Percentiles rank a stretch among this genome's conserved stretches.
phyloP scores from a whole-genome alignment of 2,329 filamentous ascomycete species.

The Aureobasidium sp. region DNA sequence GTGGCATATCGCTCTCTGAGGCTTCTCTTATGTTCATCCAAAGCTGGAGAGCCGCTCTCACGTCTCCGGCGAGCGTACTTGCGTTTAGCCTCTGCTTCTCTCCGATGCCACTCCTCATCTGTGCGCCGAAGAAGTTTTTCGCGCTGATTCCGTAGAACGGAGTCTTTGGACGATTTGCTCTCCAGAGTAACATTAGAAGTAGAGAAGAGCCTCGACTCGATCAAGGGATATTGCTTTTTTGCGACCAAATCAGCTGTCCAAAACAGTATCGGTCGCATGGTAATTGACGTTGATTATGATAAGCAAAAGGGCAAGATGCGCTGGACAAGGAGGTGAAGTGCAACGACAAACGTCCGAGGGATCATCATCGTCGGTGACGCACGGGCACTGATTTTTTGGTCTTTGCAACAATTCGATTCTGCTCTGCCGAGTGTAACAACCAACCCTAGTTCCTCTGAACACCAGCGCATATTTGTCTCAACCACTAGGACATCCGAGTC shows the following conservation, averaged over 20 bases:
- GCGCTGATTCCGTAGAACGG: background rate
- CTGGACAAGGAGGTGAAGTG: background rate
- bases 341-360: background rate
- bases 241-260: too few species aligned
- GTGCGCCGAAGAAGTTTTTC: background rate
- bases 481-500: background rate
- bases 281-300: background rate
- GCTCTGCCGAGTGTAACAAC: background rate
- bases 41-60: too few species aligned
- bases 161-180: background rate
- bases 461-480: background rate
- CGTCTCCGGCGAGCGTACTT: background rate
- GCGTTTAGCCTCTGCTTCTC: too few species aligned
- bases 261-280: background rate
- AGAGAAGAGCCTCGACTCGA: background rate
- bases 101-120: background rate
- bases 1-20: background rate
- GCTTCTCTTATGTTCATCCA: background rate
- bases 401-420: background rate
- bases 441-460: background rate
- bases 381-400: slow-evolving; percentile 5
- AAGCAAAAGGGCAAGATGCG: background rate
- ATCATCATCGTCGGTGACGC: background rate
- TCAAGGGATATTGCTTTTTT: too few species aligned
- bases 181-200: background rate